A percentile compares a stretch with the other conserved stretches of the same genome.
phyloP scores from a whole-genome alignment of 2,329 filamentous ascomycete genomes.

The Raffaelea albimanens region DNA sequence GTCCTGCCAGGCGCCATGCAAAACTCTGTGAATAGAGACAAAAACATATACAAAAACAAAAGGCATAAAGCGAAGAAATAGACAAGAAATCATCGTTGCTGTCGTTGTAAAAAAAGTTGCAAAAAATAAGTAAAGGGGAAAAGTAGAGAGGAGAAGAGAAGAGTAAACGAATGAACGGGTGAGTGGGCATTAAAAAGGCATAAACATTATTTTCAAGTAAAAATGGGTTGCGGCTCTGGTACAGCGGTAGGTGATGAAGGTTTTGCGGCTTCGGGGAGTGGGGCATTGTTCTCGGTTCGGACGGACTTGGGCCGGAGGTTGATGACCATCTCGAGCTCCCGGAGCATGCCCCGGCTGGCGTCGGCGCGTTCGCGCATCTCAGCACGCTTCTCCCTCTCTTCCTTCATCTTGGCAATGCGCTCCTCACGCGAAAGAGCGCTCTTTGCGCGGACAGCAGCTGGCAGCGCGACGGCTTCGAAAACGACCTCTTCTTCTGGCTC shows the following conservation, averaged over 20 bases:
- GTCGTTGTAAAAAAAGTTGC: conserved; percentile 1
- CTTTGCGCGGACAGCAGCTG: conserved; percentile 47
- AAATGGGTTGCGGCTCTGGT: too few species aligned
- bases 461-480: conserved; percentile 82
- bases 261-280: neutral
- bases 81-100: conserved; percentile 1
- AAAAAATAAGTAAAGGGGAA: neutral
- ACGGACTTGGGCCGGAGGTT: conserved; percentile 25
- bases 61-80: neutral
- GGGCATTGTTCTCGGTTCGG: neutral
- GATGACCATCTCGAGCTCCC: conserved; percentile 87
- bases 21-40: too few species aligned
- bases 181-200: too few species aligned
- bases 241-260: too few species aligned
- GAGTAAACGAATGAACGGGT: neutral
- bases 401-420: conserved; percentile 76
- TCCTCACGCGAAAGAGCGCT: conserved; percentile 74
- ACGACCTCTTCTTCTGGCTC: conserved; percentile 65
- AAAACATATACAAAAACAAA: too few species aligned
- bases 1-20: too few species aligned
- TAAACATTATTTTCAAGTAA: too few species aligned
- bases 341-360: conserved; percentile 79
- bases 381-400: conserved; percentile 70
- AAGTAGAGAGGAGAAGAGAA: neutral
- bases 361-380: conserved; percentile 65